Base-by-base conservation (phyloP, 371 early-diverging fungal genomes). In the Mortierella sp. region DNA sequence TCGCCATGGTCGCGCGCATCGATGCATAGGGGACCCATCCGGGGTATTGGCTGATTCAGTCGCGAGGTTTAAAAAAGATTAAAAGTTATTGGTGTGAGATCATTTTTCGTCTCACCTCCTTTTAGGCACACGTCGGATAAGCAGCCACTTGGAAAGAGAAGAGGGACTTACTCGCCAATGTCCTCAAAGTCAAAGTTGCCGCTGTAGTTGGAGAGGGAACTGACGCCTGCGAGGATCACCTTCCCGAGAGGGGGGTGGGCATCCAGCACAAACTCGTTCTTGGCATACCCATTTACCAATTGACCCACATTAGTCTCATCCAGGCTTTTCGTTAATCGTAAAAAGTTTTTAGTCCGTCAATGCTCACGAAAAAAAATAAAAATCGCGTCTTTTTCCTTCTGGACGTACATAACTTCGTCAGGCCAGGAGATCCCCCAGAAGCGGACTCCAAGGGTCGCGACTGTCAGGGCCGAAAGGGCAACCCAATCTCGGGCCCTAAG, bases 211-310 rank as follows among this genome's bases (percentile, higher is more conserved):
- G 48, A 41, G 4, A 70, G 4, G 0, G 73, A 53, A 19, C 64
- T 45, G 16, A 78, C 40, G 26, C 70, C 69, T 4, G 96, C 99
- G 26, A 97, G 93, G 34, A 99, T 87, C 90, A 99, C 95, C 87
- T 99, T 99, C 50, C 99, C 99, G 48, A 99, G 92, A 0, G 99
- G 99, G 63, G 99, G 99, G 87, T 99, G 99, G 2, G 99, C 99
- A 86, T 99, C 99, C 85, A 98, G 97, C 86, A 97, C 94, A 85
- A 99, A 99, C 64, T 94, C 94, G 64, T 92, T 89, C 68, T 96
- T 95, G 45, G 98, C 81, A 84, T 99, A 98, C 40, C 64, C 73
- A 39, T 78, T 78, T 29, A 78, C 64, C 4, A 52, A 19, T 9
- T 66, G 67, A 24, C 71, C 74, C 10, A 74, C 39, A 44, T 61